Conservation (phyloP, 2,329 filamentous ascomycete species). For the Talaromyces sp. region DNA sequence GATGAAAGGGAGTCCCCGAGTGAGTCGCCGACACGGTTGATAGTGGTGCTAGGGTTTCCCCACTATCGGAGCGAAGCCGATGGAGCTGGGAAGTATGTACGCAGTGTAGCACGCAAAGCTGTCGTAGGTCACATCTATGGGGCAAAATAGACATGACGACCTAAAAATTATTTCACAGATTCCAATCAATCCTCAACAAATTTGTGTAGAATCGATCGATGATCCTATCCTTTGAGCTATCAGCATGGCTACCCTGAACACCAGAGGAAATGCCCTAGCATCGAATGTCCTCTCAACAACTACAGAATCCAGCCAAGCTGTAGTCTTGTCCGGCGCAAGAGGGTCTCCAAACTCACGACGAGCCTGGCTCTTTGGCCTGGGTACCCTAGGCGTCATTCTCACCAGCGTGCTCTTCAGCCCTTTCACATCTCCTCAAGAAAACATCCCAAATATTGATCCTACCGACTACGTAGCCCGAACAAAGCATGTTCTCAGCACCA, state of each 20-base stretch:
- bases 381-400: conserved; percentile 4
- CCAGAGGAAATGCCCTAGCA: background rate
- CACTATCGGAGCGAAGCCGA: background rate
- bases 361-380: conserved; percentile 10
- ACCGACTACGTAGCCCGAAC: conserved; percentile 16
- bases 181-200: background rate
- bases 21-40: background rate
- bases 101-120: background rate
- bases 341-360: conserved; percentile 2
- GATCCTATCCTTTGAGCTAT: background rate
- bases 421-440: background rate
- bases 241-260: conserved; percentile 1
- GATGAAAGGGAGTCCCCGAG: background rate
- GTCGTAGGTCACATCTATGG: background rate
- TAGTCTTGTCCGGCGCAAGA: conserved; percentile 8
- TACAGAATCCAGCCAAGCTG: conserved; percentile 3
- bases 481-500: conserved; percentile 22
- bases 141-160: background rate
- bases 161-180: background rate
- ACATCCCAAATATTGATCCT: background rate
- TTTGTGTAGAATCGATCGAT: background rate
- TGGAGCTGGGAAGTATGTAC: background rate
- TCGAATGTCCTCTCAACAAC: background rate
- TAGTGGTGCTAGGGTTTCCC: background rate
- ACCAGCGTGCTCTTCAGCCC: conserved; percentile 6